phyloP scores from a whole-genome alignment of 257 asterid species.

The Linaria vulgaris region DNA sequence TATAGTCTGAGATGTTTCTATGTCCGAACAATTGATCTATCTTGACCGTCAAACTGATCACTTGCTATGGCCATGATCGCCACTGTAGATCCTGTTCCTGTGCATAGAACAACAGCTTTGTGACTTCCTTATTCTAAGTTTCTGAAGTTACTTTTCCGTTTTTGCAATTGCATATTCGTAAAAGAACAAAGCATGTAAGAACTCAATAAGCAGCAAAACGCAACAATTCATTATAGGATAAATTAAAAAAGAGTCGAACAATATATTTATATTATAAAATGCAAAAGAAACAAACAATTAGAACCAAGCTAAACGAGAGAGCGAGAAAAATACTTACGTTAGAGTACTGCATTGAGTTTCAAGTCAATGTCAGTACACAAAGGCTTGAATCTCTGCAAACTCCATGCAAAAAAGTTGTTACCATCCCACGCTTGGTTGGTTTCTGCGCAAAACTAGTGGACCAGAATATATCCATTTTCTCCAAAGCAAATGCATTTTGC shows the following conservation, averaged over 20 bases:
- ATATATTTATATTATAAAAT: too few species aligned
- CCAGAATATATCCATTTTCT: conserved; percentile 40
- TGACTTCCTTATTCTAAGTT: neutral
- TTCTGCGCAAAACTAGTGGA: conserved; percentile 24
- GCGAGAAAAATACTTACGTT: conserved; percentile 6
- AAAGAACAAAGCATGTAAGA: neutral
- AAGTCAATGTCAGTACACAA: conserved; percentile 35
- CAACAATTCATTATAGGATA: too few species aligned
- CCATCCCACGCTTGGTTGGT: conserved; percentile 21
- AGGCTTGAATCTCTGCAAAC: conserved; percentile 31
- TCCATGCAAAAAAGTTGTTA: conserved; percentile 33
- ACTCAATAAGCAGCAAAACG: neutral
- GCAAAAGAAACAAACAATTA: too few species aligned
- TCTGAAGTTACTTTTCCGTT: too few species aligned
- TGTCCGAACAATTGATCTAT: neutral
- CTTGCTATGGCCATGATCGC: too few species aligned
- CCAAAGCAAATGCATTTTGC: conserved; percentile 34
- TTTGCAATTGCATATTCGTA: neutral
- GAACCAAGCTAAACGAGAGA: neutral
- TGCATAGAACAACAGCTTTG: too few species aligned
- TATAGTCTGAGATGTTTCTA: neutral
- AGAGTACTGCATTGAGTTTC: too few species aligned
- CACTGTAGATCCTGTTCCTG: too few species aligned
- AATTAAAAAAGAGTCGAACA: too few species aligned
- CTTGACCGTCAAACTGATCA: too few species aligned